phyloP scores from a whole-genome alignment of 2,329 filamentous ascomycete species.

The Alternaria sp. region DNA sequence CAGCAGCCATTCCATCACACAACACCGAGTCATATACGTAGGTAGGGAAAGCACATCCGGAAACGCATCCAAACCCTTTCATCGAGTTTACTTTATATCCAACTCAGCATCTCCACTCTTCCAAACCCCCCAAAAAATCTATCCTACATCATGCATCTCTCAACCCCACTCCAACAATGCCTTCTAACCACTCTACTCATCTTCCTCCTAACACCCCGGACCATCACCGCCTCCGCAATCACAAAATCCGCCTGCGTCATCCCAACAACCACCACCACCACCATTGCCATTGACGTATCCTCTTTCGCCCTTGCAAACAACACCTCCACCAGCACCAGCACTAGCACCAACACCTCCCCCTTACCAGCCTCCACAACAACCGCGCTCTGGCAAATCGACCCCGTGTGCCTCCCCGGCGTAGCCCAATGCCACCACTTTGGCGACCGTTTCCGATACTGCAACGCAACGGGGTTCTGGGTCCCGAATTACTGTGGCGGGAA shows the following conservation, averaged over 20 bases:
- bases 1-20: neutral
- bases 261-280: neutral
- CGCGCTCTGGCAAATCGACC: neutral
- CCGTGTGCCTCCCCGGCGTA: neutral
- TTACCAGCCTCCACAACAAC: neutral
- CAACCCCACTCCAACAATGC: neutral
- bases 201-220: neutral
- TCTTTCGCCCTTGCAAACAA: neutral
- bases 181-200: neutral
- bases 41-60: neutral
- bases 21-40: neutral
- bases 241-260: neutral
- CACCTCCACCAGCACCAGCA: neutral
- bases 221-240: neutral
- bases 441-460: conserved; percentile 4
- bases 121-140: neutral
- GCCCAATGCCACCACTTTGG: conserved; percentile 1
- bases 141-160: neutral
- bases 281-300: neutral
- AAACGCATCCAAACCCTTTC: neutral
- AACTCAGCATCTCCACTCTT: neutral
- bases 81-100: neutral
- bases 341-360: neutral
- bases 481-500: conserved; percentile 1
- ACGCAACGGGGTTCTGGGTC: neutral